A percentile compares a stretch with the other conserved stretches of the same genome.
phyloP scores from a whole-genome alignment of 306 rosid genomes.

The Cucurbita pepo region DNA sequence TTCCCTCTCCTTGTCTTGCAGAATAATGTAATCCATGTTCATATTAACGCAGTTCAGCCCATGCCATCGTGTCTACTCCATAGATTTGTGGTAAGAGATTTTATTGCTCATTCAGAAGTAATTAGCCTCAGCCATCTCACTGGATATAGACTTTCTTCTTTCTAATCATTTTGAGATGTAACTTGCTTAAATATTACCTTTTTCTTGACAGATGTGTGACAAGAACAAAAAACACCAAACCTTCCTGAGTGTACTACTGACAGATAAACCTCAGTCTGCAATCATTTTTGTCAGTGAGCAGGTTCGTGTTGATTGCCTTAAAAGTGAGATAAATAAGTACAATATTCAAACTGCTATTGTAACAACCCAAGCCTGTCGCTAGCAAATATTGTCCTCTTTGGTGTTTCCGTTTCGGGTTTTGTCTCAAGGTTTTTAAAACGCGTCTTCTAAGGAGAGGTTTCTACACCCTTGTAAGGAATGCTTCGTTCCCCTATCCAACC shows the following conservation, averaged over 20 bases:
- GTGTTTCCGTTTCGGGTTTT: no score
- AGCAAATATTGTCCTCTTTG: no score
- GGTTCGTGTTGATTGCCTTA: neutral
- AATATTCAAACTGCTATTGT: neutral
- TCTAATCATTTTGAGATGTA: neutral
- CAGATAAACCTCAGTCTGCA: conserved; percentile 61
- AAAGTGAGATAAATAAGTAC: neutral
- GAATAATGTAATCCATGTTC: conserved; percentile 71
- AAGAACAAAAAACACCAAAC: conserved; percentile 38
- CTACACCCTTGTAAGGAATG: no score
- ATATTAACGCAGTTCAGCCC: conserved; percentile 64
- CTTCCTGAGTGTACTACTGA: conserved; percentile 46
- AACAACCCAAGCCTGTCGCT: no score
- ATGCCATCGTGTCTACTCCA: conserved; percentile 69
- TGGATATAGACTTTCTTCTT: neutral
- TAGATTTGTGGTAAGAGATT: conserved; percentile 53
- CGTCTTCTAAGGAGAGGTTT: no score
- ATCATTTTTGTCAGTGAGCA: conserved; percentile 56
- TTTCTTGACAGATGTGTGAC: conserved; percentile 38
- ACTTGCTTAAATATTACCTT: neutral
- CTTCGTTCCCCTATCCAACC: no score
- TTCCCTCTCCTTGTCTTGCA: conserved; percentile 9
- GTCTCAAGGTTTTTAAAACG: no score
- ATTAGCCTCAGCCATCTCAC: neutral
- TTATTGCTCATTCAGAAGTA: neutral